phyloP scores from a whole-genome alignment of 2,329 filamentous ascomycete genomes.

The Exophiala xenobiotica region DNA sequence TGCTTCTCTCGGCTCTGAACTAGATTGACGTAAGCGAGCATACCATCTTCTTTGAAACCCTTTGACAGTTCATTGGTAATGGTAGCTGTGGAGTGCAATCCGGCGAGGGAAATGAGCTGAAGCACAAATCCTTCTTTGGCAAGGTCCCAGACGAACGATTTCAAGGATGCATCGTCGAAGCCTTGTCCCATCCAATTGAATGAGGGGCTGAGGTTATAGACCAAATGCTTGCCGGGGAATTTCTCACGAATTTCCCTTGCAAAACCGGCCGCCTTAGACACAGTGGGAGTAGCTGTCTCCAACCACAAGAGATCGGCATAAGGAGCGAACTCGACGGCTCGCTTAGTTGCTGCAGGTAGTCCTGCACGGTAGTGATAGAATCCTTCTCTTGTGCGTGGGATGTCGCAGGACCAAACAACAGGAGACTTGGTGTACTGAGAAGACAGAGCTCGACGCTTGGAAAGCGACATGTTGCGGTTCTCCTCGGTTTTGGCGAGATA shows the following conservation, averaged over 20 bases:
- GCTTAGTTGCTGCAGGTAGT: constrained; percentile 84
- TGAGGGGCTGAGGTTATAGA: constrained; percentile 93
- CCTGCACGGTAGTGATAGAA: constrained; percentile 75
- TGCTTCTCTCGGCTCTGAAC: constrained; percentile 91
- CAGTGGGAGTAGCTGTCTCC: constrained; percentile 86
- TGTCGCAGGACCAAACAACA: constrained; percentile 85
- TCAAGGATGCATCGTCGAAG: constrained; percentile 77
- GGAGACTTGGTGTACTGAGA: constrained; percentile 64
- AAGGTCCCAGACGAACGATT: constrained; percentile 94
- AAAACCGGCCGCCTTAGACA: constrained; percentile 72
- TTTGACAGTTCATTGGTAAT: constrained; percentile 72
- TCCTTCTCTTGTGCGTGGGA: constrained; percentile 88
- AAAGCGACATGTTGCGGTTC: constrained; percentile 74
- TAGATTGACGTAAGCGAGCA: constrained; percentile 95
- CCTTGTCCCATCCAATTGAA: constrained; percentile 99
- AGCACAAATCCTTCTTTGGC: constrained; percentile 76
- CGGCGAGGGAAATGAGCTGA: constrained; percentile 64
- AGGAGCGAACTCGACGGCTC: constrained; percentile 84
- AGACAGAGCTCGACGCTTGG: constrained; percentile 72
- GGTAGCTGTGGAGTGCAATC: constrained; percentile 63
- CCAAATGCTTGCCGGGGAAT: constrained; percentile 79
- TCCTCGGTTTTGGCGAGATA: constrained; percentile 64
- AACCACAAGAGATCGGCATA: constrained; percentile 97
- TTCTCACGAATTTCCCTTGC: constrained; percentile 70
- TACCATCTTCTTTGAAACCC: constrained; percentile 84